These are phyloP conservation scores for Arabis hirsuta DNA, from an alignment of 345 rosid species.

Conservation along the genomic window DNA sequence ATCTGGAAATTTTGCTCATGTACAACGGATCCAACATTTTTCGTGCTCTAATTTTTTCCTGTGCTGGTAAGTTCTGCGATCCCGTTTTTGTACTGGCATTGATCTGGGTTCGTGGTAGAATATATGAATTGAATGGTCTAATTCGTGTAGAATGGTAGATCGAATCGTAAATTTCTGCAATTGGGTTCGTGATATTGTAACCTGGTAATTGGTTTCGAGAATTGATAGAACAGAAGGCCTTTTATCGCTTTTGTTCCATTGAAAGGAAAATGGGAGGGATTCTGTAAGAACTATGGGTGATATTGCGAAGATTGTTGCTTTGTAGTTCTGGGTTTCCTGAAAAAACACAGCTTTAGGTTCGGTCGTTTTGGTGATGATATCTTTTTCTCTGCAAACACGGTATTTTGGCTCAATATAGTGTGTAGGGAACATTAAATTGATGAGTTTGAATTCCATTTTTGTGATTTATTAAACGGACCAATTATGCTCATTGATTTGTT, in stretches of 20 bases:
- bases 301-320: conserved; percentile 9
- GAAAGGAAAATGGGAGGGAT: background rate
- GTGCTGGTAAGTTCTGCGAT: conserved; percentile 37
- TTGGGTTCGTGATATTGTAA: conserved; percentile 23
- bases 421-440: background rate
- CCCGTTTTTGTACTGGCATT: conserved; percentile 14
- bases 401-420: conserved; percentile 9
- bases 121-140: background rate
- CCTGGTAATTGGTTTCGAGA: background rate
- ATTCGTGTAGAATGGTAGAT: conserved; percentile 24
- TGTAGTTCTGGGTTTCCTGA: conserved; percentile 15
- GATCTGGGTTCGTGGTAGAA: conserved; percentile 22
- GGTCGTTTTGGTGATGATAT: conserved; percentile 6
- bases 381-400: background rate
- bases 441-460: background rate
- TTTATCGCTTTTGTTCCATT: conserved; percentile 4
- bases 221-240: background rate
- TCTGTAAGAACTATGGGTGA: background rate
- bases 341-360: background rate
- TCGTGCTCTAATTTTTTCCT: background rate
- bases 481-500: conserved; percentile 1
- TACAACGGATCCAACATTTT: conserved; percentile 12
- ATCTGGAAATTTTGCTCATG: conserved; percentile 9
- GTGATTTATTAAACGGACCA: background rate
- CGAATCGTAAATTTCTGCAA: conserved; percentile 1